Base-by-base conservation (phyloP, 495 filamentous ascomycete species). In the Penicillium bialowiezense region DNA sequence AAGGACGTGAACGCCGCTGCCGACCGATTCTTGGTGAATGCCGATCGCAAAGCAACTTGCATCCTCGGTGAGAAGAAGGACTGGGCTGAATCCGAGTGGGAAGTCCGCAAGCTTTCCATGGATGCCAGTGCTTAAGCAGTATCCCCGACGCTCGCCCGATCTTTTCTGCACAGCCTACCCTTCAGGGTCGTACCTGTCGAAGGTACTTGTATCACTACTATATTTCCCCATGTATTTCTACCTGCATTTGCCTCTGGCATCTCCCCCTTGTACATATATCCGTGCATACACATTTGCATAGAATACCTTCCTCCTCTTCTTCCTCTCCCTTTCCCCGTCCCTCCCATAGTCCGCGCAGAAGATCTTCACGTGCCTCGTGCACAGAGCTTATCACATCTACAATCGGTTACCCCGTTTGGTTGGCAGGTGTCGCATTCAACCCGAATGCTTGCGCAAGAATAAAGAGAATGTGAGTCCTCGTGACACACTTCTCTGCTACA, bases 41-140 rank as follows among this genome's bases (percentile, higher is more conserved):
- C 75, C n/a, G 71, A 45, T 60, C 77, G 70, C 10, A 67, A 76
- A 44, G 75, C 55, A 62, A 73, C 59, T 53, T 90, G 57, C 35
- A 83, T 97, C 32, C 78, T 98, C 2, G 93, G 93, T 24, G 86
- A 95, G 74, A 87, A 82, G 73, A 90, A 85, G 55, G 83, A 84
- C 21, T 95, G 89, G 86, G 77, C 84, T 9, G 70, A 64, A 32
- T 44, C 64, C 13, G 63, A 68, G 15, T 76, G 71, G 72, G 63
- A 72, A 4, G 59, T 76, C 41, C 69, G 66, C 21, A 74, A 74
- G 60, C 65, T 74, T 20, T 72, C 70, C 29, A 65, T 76, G 63
- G 66, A 68, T 33, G 50, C 59, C 18, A 49, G 60, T 8, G 56
- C 55, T 8, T 69, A 50, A 47, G 18, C 24, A 6, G 35, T 7